Base-by-base conservation (phyloP, 768 basidiomycete species). In the Trametes maxima region DNA sequence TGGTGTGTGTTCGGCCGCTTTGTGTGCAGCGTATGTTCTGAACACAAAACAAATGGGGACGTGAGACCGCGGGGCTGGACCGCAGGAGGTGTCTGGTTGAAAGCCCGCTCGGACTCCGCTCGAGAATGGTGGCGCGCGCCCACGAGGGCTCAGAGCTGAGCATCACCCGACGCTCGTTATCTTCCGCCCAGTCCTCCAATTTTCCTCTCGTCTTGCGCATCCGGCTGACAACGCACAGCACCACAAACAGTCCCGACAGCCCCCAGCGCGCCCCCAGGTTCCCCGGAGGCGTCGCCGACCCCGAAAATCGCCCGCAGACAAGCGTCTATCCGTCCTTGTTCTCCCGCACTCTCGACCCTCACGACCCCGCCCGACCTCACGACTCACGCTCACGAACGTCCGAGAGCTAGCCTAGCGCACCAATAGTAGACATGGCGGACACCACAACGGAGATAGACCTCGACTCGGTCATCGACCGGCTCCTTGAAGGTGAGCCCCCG, bases 391-490 rank as follows among this genome's bases (percentile, higher is more conserved):
- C 54, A 55, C 54, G 57, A 51, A 58, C 43, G 28, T 35, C 54
- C 55, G 28, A 36, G 52, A 33, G 28, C 28, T 33, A 33, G 28
- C 28, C 65, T 54, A 22, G 37, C 39, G 51, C 56, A 44, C 35
- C 74, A 40, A 35, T 37, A 49, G 25, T 49, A 49, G 70, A 47
- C 57, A 92, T 92, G 90, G 86, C 90, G 72, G 90, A 93, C 71
- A 80, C 87, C 68, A 79, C 85, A 63, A 90, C 89, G 73, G 96
- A 98, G 76, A 96, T 99, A 78, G 96, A 99, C 85, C 86, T 98
- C 64, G 96, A 99, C 83, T 95, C 94, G 76, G 94, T 99, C 82
- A 98, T 99, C 73, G 96, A 98, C 87, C 85, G 95, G 63, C 83
- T 98, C 65, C 82, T 98, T 65, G 96, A 98, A 89, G 96, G 96